Percentiles rank a stretch among this genome's conserved stretches.
These are phyloP conservation scores for Nothopassalora personata DNA, from an alignment of 2,329 filamentous ascomycete species.

Conservation along the genomic window DNA sequence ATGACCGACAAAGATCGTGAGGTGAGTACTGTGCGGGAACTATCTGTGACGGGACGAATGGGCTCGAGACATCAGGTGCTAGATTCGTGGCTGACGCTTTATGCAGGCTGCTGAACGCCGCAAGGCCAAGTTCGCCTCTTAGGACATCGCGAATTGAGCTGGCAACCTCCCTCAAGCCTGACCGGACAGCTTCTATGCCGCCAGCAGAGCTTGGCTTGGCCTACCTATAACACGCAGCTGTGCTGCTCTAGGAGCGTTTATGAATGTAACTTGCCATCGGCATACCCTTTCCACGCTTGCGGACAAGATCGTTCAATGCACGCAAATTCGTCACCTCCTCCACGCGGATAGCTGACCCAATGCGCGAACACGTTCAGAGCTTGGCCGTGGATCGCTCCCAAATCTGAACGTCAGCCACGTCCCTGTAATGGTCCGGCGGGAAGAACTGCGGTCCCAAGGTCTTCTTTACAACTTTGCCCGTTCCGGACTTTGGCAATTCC, in stretches of 20 bases:
- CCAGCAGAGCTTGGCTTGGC: neutral
- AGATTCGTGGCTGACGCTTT: neutral
- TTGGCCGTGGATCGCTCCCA: conserved; percentile 17
- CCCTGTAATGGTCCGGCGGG: conserved; percentile 20
- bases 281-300: conserved; percentile 1
- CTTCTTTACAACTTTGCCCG: conserved; percentile 50
- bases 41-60: neutral
- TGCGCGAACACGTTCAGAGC: conserved; percentile 8
- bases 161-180: neutral
- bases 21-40: neutral
- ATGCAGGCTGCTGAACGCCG: conserved; percentile 37
- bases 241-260: conserved; percentile 15
- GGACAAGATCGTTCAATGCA: neutral
- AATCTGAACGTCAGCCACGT: conserved; percentile 23
- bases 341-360: neutral
- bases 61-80: neutral
- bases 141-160: neutral
- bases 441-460: conserved; percentile 30
- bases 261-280: conserved; percentile 3
- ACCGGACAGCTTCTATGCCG: neutral
- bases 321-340: neutral
- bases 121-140: conserved; percentile 40
- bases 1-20: conserved; percentile 42
- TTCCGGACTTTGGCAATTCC: conserved; percentile 46
- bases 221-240: conserved; percentile 6